Evolutionary conservation across 768 basidiomycete genomes (phyloP), one percentile per base, ranked within the genome.

Genomic region (Leccinum ochraceum): DNA sequence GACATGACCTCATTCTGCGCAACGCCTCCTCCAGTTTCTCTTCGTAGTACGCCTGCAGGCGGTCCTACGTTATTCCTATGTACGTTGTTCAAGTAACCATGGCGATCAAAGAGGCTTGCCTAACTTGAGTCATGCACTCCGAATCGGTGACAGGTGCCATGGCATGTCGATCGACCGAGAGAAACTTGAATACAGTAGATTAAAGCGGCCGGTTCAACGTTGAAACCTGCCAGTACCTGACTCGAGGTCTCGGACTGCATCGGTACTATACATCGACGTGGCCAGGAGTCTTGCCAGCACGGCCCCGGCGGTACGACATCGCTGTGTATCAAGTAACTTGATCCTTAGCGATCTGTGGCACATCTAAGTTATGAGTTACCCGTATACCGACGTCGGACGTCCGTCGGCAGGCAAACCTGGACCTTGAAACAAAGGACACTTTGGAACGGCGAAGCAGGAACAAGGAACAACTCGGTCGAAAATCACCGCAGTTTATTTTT

Each of bases 41-140:
- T 1, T 77, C 68, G 55, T n/a, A n/a, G n/a, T 76, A 80, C 1
- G 78, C 83, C 62, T 84, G 81, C 3, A 32, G 30, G 1, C 1
- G 26, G 16, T 6, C 17, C 39, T n/a, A n/a, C n/a, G n/a, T n/a
- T n/a, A n/a, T n/a, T n/a, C n/a, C n/a, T 8, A n/a, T n/a, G n/a
- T n/a, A 26, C 26, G 26, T 28, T 28, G 6, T 28, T 28, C 36
- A n/a, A 42, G n/a, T 44, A 44, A 46, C 44, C 20, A 46, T 46
- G 44, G 44, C 11, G 20, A 46, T 46, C 44, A 46, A 46, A 46
- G 44, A 46, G 44, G 44, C 44, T 3, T 36, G 36, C 2, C 13
- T 14, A 36, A 46, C 44, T 46, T 0, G 44, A 10, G 44, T 22
- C 20, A 5, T 22, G 20, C 9, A 46, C 44, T 20, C 20, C 44